Base-by-base conservation (phyloP, 2,329 filamentous ascomycete species). In the Clonostachys rosea region DNA sequence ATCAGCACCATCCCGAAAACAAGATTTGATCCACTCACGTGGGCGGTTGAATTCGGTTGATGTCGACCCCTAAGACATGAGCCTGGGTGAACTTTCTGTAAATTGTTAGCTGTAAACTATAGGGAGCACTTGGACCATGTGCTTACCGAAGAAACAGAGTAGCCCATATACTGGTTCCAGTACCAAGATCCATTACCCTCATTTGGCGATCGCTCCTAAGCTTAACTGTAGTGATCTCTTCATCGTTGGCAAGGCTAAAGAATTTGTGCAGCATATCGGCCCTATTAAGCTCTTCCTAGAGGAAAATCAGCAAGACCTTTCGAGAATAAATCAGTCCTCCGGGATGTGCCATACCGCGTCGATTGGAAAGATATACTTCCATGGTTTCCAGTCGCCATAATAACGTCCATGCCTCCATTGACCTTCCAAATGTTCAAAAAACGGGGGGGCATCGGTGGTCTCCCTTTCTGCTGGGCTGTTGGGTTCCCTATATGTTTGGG, bases 131-230 rank as follows among this genome's bases (percentile, higher is more conserved):
- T 30, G 3, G 24, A 30, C 3, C 24, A 30, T 30, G 4, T 30
- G 24, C 8, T 30, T 30, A 10, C 24, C 24, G 24, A 30, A 30
- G 24, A 30, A 96, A 86, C 55, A 92, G 87, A 56, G 95, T 88
- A 39, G 87, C 82, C 92, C 92, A 97, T 51, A 95, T 92, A 37
- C 90, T 91, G 1, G 90, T 95, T 17, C 91, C 92, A 52, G 87
- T 91, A 40, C 91, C 92, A 46, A 96, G 61, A 58, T 87, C 83
- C 40, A 87, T 61, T 43, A 86, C 74, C 44, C 70, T 66, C 33
- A 59, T 60, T 5, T 41, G 46, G 42, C 46, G 50, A 17, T 50
- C 49, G 40, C 24, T 50, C 45, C 42, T 46, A 20, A 56, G 52
- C 34, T 39, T 52, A 47, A 50, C 47, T 30, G 46, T 53, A 47